Base-by-base conservation (phyloP, 208 protist genomes). In the Trypanosoma theileri region DNA sequence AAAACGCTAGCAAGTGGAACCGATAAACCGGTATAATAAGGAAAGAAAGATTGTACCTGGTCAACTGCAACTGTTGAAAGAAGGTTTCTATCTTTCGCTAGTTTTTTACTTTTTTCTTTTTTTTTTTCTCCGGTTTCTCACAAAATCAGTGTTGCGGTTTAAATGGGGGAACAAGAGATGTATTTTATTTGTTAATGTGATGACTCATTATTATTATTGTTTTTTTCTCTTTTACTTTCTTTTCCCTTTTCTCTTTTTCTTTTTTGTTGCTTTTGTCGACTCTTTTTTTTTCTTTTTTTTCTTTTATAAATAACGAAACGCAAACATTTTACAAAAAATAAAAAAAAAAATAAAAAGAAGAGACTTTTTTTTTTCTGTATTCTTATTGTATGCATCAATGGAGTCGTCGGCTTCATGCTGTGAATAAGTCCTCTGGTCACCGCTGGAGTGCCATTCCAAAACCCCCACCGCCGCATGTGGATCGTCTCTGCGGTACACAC, bases 401-500 rank as follows among this genome's bases (percentile, higher is more conserved):
- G 17, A 81, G 71, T 13, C 60, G 45, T 16, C 26, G 50, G 17
- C 67, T 82, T 8, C 54, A 69, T n/a, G 76, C 79, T 9, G 70
- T 80, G 56, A 93, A 93, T 69, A 88, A 81, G 26, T 80, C 81
- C 12, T 54, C 67, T 24, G 87, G 87, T 7, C 72, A 80, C 40
- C 84, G 87, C 28, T 93, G 87, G 87, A 84, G 67, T 42, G 70
- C 84, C 4, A 90, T 90, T 51, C 84, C 87, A 0, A 82, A 85
- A 40, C 84, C 87, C n/a, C 87, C 87, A n/a, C 84, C 87, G 14
- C 63, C 64, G 2, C 54, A 80, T 59, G 67, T 75, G 21, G 84
- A 93, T 60, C 84, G 87, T n/a, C 75, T 93, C 17, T 90, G 83
- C 57, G 87, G 87, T 41, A 79, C 76, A 1, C 87, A 90, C 53